A percentile compares a stretch with the other conserved stretches of the same genome.
These are phyloP conservation scores for Firmiana major DNA, from an alignment of 345 rosid species.

Conservation along the genomic window DNA sequence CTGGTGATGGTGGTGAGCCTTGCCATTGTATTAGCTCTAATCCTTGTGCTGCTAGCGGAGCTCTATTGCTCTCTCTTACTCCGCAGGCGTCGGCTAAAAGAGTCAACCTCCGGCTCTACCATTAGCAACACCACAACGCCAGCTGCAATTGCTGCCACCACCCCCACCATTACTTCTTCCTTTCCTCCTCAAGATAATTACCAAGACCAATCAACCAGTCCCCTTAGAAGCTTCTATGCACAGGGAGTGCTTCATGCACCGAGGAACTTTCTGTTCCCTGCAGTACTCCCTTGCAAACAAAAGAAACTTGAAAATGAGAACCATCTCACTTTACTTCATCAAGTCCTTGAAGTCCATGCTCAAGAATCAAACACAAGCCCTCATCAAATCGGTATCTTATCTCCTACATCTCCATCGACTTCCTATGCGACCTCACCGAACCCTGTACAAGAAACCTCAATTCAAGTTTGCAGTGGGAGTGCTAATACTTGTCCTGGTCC, in stretches of 20 bases:
- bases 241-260: conserved; percentile 73
- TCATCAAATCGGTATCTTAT: conserved; percentile 31
- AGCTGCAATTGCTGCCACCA: neutral
- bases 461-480: neutral
- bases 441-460: conserved; percentile 26
- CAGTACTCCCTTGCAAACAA: conserved; percentile 19
- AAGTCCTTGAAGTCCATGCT: conserved; percentile 20
- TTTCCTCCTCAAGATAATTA: conserved; percentile 20
- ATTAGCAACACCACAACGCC: conserved; percentile 24
- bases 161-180: conserved; percentile 15
- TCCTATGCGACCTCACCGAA: conserved; percentile 2
- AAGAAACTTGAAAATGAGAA: conserved; percentile 3
- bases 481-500: conserved; percentile 10
- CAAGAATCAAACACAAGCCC: conserved; percentile 30
- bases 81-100: conserved; percentile 34
- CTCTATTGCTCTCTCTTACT: conserved; percentile 82
- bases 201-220: conserved; percentile 25
- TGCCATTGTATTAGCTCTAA: conserved; percentile 65
- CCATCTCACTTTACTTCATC: conserved; percentile 19
- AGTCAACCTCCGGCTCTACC: conserved; percentile 22
- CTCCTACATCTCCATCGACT: conserved; percentile 27
- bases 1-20: conserved; percentile 72
- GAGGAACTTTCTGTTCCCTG: conserved; percentile 46
- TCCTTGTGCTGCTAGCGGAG: conserved; percentile 74
- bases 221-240: conserved; percentile 45